Evolutionary conservation across 83 land plant genomes (phyloP), one percentile per base, ranked within the genome.

Genomic region (Picea abies): DNA sequence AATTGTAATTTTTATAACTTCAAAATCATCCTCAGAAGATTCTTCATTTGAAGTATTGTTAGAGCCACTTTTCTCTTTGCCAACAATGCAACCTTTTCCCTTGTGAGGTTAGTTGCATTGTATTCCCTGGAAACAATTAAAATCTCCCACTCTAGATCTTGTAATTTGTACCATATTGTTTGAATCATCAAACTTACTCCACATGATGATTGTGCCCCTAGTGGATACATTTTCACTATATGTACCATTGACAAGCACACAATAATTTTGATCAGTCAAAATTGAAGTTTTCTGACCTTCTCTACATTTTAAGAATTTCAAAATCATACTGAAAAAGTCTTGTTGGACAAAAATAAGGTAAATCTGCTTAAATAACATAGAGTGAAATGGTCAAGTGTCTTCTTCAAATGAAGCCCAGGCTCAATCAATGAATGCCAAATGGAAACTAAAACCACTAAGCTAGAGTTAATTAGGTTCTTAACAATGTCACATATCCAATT

Each of bases 71-170:
- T 16, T 64, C 35, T 62, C 63, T 62, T 79, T 60, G 26, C 26
- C 65, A 62, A 14, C 81, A 63, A 32, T 32, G 35, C 35, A 32
- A 32, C 3, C 9, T 49, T 56, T 78, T 92, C 99, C 95, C 92
- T 98, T 60, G 99, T 98, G 87, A 97, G 98, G 81, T 96, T 97
- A 44, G 85, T 83, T 80, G 97, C 92, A 91, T 96, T 97, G 75
- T 97, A 94, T 84, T 97, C 98, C 60, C 79, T 82, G 35, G 87
- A 76, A 66, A 87, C 78, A 81, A 60, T 80, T 22, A 86, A 85
- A 67, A 89, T 23, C 80, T 88, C 90, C 89, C 73, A 85, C 67
- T 78, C 89, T 91, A 32, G 94, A 90, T 81, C 78, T 90, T 60
- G 96, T 94, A 68, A 95, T 92, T 60, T 84, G 86, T 60, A 90